Evolutionary conservation across 2,329 filamentous ascomycete species (phyloP).

Genomic region (Plenodomus biglobosus): DNA sequence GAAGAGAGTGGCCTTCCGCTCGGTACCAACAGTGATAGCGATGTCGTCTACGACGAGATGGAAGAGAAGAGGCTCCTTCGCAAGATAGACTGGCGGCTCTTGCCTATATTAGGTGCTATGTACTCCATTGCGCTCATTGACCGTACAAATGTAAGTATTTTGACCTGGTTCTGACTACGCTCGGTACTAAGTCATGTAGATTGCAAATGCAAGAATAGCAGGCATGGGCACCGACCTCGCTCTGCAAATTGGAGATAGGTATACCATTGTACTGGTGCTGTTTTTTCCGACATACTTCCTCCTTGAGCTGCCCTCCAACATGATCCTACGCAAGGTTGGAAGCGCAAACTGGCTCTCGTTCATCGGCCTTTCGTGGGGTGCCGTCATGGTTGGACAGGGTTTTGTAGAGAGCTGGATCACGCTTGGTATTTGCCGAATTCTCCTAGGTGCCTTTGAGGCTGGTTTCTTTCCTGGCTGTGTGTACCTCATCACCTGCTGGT

Average conservation of each 20-base stretch:
- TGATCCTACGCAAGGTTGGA: slow-evolving; percentile 28
- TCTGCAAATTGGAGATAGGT: slow-evolving; percentile 24
- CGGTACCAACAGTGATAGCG: neutral
- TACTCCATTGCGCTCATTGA: slow-evolving; percentile 45
- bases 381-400: slow-evolving; percentile 30
- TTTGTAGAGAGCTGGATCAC: slow-evolving; percentile 29
- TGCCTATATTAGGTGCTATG: slow-evolving; percentile 44
- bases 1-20: slow-evolving; percentile 9
- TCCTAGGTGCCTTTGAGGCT: slow-evolving; percentile 29
- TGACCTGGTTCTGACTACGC: neutral
- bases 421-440: slow-evolving; percentile 21
- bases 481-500: slow-evolving; percentile 36
- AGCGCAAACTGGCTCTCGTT: slow-evolving; percentile 32
- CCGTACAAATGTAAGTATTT: slow-evolving; percentile 29
- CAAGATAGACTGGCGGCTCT: slow-evolving; percentile 42
- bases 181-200: slow-evolving; percentile 7
- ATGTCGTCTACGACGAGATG: slow-evolving; percentile 16
- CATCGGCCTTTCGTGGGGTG: slow-evolving; percentile 28
- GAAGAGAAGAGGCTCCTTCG: slow-evolving; percentile 27
- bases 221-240: slow-evolving; percentile 30
- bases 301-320: slow-evolving; percentile 27
- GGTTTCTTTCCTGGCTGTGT: slow-evolving; percentile 34
- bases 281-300: slow-evolving; percentile 34
- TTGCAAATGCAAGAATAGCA: slow-evolving; percentile 31
- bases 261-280: slow-evolving; percentile 27